Evolutionary conservation across 192 early-diverging fungal species (phyloP).

Genomic region (Coemansia sp.): DNA sequence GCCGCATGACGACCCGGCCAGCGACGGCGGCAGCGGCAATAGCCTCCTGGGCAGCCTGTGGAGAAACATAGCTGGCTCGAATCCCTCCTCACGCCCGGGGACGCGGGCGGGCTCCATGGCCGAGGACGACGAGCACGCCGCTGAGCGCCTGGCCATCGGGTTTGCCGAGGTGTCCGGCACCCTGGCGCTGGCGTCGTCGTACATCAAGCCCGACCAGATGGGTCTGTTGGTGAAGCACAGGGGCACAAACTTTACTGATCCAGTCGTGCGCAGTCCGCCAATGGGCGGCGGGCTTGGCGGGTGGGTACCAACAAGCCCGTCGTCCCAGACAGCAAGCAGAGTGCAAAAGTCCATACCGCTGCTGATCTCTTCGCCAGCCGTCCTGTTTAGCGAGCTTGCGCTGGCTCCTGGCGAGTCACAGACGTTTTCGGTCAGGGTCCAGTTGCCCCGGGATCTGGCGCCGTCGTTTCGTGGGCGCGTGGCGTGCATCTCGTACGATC

Average conservation of each 20-base stretch:
- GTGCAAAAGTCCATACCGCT: constrained; percentile 25
- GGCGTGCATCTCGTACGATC: constrained; percentile 32
- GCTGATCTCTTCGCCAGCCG: constrained; percentile 25
- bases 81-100: constrained; percentile 10
- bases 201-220: constrained; percentile 42
- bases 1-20: constrained; percentile 4
- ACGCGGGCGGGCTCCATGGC: constrained; percentile 9
- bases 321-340: constrained; percentile 3
- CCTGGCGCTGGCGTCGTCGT: constrained; percentile 23
- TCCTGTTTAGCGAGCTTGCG: constrained; percentile 44
- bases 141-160: constrained; percentile 39
- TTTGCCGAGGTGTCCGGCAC: constrained; percentile 39
- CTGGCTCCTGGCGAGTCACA: constrained; percentile 43
- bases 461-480: constrained; percentile 43
- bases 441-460: constrained; percentile 28
- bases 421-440: constrained; percentile 35
- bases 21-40: constrained; percentile 34
- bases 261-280: constrained; percentile 2
- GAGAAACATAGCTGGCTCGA: constrained; percentile 35
- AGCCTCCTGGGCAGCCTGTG: constrained; percentile 41
- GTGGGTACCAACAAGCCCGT: constrained; percentile 15
- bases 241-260: constrained; percentile 9
- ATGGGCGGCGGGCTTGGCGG: constrained; percentile 41
- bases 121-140: constrained; percentile 10
- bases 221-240: constrained; percentile 25